Percentiles rank a stretch among this genome's conserved stretches.
Evolutionary conservation across 768 basidiomycete genomes (phyloP).

Genomic region (Albatrellus ellisii): DNA sequence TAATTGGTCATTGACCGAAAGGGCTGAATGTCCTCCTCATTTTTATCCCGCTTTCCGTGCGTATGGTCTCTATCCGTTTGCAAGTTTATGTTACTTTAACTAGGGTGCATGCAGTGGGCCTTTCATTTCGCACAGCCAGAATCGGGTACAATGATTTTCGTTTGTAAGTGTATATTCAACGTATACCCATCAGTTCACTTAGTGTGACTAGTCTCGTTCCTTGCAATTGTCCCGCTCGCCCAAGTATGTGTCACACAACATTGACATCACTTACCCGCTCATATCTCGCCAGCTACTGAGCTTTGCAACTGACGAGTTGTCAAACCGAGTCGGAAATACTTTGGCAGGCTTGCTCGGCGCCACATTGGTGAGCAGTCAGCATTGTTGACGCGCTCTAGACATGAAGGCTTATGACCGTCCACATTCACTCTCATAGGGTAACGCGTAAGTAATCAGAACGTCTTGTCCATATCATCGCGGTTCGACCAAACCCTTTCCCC

Average conservation of each 20-base stretch:
- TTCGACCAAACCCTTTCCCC: not conserved
- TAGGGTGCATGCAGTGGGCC: slow-evolving; percentile 44
- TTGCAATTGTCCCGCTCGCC: slow-evolving; percentile 77
- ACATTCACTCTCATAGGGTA: slow-evolving; percentile 13
- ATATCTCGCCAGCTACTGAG: slow-evolving; percentile 42
- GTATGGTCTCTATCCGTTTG: slow-evolving; percentile 11
- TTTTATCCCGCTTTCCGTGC: slow-evolving; percentile 60
- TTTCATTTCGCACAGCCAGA: slow-evolving; percentile 42
- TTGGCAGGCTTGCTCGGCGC: slow-evolving; percentile 79
- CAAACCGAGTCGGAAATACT: slow-evolving; percentile 72
- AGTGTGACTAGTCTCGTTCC: slow-evolving; percentile 43
- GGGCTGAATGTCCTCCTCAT: slow-evolving; percentile 61
- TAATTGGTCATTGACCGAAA: slow-evolving; percentile 16
- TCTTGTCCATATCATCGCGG: not conserved
- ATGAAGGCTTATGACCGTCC: not conserved
- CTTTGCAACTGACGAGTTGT: slow-evolving; percentile 79
- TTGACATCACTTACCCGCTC: not conserved
- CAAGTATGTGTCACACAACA: slow-evolving; percentile 31
- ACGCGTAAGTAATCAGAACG: slow-evolving; percentile 15
- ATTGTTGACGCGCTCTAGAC: slow-evolving; percentile 1
- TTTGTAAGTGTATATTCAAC: slow-evolving; percentile 36
- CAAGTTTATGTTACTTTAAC: not conserved
- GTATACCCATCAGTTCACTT: not conserved
- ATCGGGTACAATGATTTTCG: slow-evolving; percentile 49
- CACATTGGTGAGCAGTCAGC: slow-evolving; percentile 53